These are phyloP conservation scores for Lophium mytilinum DNA, from an alignment of 495 filamentous ascomycete species.

Conservation along the genomic window DNA sequence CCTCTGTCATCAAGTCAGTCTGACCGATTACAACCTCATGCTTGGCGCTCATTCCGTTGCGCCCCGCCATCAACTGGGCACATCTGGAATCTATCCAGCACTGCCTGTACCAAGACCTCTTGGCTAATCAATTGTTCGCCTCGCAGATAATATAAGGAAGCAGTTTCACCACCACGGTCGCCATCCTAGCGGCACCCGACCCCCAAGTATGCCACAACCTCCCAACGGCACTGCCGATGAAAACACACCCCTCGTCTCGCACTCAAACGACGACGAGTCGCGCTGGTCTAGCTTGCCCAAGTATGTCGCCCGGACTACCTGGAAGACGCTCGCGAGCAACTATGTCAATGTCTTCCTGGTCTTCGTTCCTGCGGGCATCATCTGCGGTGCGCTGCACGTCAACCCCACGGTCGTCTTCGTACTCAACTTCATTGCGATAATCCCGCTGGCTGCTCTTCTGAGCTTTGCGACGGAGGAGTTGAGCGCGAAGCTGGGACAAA, in stretches of 20 bases:
- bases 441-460: constrained; percentile 83
- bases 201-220: background rate
- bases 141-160: background rate
- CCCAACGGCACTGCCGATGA: constrained; percentile 6
- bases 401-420: constrained; percentile 69
- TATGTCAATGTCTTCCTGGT: constrained; percentile 82
- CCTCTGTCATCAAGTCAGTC: too few relatives aligned
- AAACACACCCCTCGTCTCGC: constrained; percentile 4
- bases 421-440: constrained; percentile 92
- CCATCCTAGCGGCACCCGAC: background rate
- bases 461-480: constrained; percentile 96
- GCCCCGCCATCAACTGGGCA: too few relatives aligned
- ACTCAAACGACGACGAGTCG: constrained; percentile 27
- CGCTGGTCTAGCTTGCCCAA: constrained; percentile 51
- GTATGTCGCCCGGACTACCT: constrained; percentile 42
- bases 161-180: background rate
- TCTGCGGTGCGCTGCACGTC: constrained; percentile 65
- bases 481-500: constrained; percentile 73
- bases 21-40: too few relatives aligned
- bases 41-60: too few relatives aligned
- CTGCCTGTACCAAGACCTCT: background rate
- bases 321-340: constrained; percentile 51
- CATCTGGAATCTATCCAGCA: background rate
- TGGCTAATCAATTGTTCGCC: background rate
- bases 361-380: constrained; percentile 83